These are phyloP conservation scores for Thelonectria discophora DNA, from an alignment of 2,329 filamentous ascomycete species.

Conservation along the genomic window DNA sequence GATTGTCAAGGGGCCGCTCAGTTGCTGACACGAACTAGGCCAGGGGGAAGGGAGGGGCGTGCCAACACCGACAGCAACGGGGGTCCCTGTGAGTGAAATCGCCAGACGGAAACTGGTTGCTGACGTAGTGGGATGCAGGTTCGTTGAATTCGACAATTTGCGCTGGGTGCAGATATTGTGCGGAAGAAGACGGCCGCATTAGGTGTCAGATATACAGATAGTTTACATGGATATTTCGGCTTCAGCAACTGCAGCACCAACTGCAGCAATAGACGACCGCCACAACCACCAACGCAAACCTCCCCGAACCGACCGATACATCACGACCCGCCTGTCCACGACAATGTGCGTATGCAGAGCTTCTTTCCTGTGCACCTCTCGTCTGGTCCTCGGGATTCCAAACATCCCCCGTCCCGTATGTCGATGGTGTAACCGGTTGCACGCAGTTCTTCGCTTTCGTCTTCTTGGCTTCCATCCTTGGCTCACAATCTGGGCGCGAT, in stretches of 20 bases:
- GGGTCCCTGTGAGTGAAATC: slow-evolving; percentile 26
- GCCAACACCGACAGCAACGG: slow-evolving; percentile 24
- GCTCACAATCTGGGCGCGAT: not conserved
- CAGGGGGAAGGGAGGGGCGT: slow-evolving; percentile 24
- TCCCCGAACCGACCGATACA: not conserved
- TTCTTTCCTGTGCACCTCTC: slow-evolving; percentile 4
- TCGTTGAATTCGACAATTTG: slow-evolving; percentile 8
- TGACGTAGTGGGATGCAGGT: slow-evolving; percentile 8
- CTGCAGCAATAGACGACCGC: not conserved
- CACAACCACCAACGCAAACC: not conserved
- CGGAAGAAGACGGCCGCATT: not conserved
- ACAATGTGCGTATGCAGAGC: slow-evolving; percentile 1
- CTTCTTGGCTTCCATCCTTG: not conserved
- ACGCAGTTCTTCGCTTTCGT: not conserved
- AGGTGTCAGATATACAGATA: not conserved
- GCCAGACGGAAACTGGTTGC: slow-evolving; percentile 23
- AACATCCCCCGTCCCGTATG: slow-evolving; percentile 26
- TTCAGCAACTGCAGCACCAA: no score
- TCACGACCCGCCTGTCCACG: not conserved
- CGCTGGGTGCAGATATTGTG: slow-evolving; percentile 2
- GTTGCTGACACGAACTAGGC: slow-evolving; percentile 34
- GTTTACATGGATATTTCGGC: no score
- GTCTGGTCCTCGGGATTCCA: slow-evolving; percentile 3
- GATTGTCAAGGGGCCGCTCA: slow-evolving; percentile 33
- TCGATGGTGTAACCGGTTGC: slow-evolving; percentile 28